These are phyloP conservation scores for Athelia psychrophila DNA, from an alignment of 1,284 basidiomycete species.

Conservation along the genomic window DNA sequence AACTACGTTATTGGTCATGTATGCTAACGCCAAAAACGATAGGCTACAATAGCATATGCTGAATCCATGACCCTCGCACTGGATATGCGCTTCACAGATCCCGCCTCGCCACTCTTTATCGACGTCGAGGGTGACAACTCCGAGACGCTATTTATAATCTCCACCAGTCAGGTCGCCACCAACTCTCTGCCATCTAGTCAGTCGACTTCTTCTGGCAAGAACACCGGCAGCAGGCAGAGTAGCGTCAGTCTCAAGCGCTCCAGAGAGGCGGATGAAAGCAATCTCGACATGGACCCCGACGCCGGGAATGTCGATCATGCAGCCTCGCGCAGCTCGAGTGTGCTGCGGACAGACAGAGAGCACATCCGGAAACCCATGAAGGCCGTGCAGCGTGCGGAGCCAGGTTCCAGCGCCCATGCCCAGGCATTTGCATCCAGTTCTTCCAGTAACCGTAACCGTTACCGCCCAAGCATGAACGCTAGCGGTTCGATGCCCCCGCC, in stretches of 20 bases:
- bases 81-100: conserved; percentile 71
- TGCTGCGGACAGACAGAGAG: conserved; percentile 4
- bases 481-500: conserved; percentile 6
- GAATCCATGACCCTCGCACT: conserved; percentile 63
- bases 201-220: conserved; percentile 13
- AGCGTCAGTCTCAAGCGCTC: conserved; percentile 36
- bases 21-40: conserved; percentile 5
- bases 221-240: conserved; percentile 3
- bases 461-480: neutral
- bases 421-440: conserved; percentile 1
- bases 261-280: conserved; percentile 26
- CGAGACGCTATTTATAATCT: conserved; percentile 69
- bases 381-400: conserved; percentile 49
- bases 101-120: conserved; percentile 69
- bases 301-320: conserved; percentile 3
- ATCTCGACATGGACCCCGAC: conserved; percentile 28
- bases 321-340: conserved; percentile 4
- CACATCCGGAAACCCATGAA: conserved; percentile 54
- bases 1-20: conserved; percentile 7
- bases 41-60: conserved; percentile 77
- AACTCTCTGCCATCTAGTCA: conserved; percentile 18
- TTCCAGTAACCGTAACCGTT: neutral
- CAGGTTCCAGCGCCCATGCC: conserved; percentile 20
- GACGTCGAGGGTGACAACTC: conserved; percentile 63
- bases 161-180: conserved; percentile 60